Evolutionary conservation across 148 eudicot species (phyloP).

Genomic region (Gaultheria prostrata): DNA sequence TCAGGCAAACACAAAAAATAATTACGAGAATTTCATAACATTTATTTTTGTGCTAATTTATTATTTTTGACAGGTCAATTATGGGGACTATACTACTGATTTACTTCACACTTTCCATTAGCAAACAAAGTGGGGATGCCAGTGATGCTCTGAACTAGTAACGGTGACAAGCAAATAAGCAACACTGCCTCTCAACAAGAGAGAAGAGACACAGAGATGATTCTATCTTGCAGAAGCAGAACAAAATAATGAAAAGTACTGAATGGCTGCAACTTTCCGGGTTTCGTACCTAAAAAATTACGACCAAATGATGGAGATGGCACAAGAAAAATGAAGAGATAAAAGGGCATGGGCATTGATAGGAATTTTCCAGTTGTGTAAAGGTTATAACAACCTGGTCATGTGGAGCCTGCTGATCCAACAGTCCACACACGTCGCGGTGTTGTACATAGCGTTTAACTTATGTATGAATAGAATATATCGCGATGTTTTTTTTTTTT

Average conservation of each 20-base stretch:
- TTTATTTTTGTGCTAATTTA: neutral
- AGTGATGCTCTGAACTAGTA: constrained; percentile 28
- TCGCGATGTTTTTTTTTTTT: too few species aligned
- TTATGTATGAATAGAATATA: too few species aligned
- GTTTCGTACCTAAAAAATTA: neutral
- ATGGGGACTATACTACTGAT: constrained; percentile 73
- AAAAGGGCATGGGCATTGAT: too few species aligned
- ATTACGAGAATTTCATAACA: neutral
- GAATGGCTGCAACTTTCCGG: neutral
- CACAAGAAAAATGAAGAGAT: neutral
- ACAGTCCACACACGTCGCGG: too few species aligned
- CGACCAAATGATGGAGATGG: neutral
- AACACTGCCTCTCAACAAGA: neutral
- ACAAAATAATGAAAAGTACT: neutral
- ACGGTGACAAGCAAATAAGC: neutral
- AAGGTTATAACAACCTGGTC: too few species aligned
- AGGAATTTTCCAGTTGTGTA: too few species aligned
- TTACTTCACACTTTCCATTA: constrained; percentile 52
- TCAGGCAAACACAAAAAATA: too few species aligned
- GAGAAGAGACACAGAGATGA: neutral
- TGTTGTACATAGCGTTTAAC: too few species aligned
- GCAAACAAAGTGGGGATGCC: constrained; percentile 32
- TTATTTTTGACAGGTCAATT: constrained; percentile 48
- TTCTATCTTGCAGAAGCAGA: neutral
- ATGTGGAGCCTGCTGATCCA: too few species aligned